These are phyloP conservation scores for Dryas alaskensis DNA, from an alignment of 306 rosid species.

Conservation along the genomic window DNA sequence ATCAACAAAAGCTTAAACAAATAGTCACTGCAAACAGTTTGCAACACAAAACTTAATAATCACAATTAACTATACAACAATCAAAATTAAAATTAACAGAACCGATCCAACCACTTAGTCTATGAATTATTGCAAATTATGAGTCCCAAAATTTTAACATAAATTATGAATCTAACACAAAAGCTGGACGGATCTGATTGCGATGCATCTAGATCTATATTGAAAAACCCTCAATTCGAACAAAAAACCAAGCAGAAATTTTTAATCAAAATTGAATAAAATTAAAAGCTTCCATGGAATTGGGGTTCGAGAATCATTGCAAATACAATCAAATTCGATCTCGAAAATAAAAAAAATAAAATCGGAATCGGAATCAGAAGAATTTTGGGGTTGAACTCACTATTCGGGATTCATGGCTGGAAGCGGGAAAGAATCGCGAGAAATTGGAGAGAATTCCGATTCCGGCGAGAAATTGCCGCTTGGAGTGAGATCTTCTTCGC, in stretches of 20 bases:
- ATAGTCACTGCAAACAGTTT: constrained; percentile 65
- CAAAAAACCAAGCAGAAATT: neutral
- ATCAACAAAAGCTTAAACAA: constrained; percentile 94
- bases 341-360: neutral
- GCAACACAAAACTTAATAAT: neutral
- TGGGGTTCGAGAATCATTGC: constrained; percentile 9
- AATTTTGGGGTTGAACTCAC: constrained; percentile 47
- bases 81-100: neutral
- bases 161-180: neutral
- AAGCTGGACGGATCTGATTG: constrained; percentile 38
- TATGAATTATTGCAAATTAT: neutral
- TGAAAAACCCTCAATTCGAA: neutral
- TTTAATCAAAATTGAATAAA: neutral
- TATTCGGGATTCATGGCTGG: constrained; percentile 91
- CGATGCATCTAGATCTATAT: constrained; percentile 31
- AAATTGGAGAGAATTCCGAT: neutral
- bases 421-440: constrained; percentile 28
- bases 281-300: neutral
- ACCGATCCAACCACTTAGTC: neutral
- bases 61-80: neutral
- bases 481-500: constrained; percentile 16
- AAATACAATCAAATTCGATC: constrained; percentile 39
- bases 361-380: neutral
- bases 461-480: constrained; percentile 34
- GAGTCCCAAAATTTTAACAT: neutral